Conservation (phyloP, 2,329 filamentous ascomycete genomes). For the Colletotrichum filicis region DNA sequence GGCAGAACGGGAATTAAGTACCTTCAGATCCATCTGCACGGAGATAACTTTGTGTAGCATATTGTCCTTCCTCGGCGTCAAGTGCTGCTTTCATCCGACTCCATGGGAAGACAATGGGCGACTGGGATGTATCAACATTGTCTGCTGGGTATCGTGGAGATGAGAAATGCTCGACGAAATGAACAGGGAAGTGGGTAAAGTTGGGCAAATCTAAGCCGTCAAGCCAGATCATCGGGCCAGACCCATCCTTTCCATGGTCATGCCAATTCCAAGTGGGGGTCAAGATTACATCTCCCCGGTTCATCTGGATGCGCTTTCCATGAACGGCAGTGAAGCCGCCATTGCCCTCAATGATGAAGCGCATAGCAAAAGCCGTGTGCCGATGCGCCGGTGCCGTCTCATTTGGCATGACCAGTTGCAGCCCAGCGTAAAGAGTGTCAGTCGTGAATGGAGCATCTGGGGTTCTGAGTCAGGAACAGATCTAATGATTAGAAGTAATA, state of each 20-base stretch:
- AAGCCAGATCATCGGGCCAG: conserved; percentile 66
- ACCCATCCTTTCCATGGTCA: conserved; percentile 65
- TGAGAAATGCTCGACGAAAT: conserved; percentile 62
- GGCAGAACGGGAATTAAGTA: conserved; percentile 24
- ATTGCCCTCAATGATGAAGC: conserved; percentile 65
- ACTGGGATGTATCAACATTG: conserved; percentile 50
- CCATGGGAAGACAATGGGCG: conserved; percentile 62
- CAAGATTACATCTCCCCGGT: conserved; percentile 62
- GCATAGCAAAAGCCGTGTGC: conserved; percentile 64
- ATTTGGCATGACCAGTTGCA: conserved; percentile 64
- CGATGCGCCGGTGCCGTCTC: conserved; percentile 64
- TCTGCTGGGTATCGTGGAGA: conserved; percentile 53
- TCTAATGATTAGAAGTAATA: conserved; percentile 22
- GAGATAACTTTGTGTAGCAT: conserved; percentile 45
- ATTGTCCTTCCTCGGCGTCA: conserved; percentile 46
- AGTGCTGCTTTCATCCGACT: conserved; percentile 52
- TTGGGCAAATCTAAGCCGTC: conserved; percentile 64
- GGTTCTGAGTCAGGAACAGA: not conserved
- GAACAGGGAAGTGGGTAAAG: conserved; percentile 60
- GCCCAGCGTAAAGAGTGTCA: conserved; percentile 64
- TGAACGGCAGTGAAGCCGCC: conserved; percentile 66
- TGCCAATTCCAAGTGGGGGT: conserved; percentile 68
- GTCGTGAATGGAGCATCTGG: conserved; percentile 62
- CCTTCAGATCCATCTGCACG: conserved; percentile 44
- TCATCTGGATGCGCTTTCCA: conserved; percentile 59